phyloP scores from a whole-genome alignment of 129 eudicot genomes.

The Rutidosis leptorrhynchoides region DNA sequence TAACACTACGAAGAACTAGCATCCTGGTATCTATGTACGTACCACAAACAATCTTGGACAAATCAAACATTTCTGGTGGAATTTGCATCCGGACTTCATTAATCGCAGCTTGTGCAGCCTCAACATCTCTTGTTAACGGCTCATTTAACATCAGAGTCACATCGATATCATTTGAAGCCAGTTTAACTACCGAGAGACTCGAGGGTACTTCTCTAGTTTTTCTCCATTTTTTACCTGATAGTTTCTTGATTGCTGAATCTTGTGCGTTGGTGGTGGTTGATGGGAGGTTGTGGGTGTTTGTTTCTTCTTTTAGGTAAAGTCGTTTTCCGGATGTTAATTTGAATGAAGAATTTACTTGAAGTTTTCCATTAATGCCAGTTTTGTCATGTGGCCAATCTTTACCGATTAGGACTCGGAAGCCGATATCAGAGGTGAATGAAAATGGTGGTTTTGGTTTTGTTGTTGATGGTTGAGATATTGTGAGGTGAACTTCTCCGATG shows the following conservation, averaged over 20 bases:
- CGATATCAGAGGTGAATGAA: conserved; percentile 50
- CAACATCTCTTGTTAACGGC: conserved; percentile 48
- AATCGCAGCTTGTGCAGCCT: conserved; percentile 48
- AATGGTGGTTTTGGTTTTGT: conserved; percentile 45
- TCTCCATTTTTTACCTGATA: conserved; percentile 71
- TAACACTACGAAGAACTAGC: conserved; percentile 71
- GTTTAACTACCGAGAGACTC: conserved; percentile 78
- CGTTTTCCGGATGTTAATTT: conserved; percentile 74
- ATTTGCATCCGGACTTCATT: conserved; percentile 67
- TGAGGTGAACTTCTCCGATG: conserved; percentile 63
- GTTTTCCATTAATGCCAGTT: conserved; percentile 57
- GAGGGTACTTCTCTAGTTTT: conserved; percentile 66
- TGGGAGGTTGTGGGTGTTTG: conserved; percentile 19
- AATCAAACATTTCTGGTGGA: conserved; percentile 91
- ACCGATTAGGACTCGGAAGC: conserved; percentile 55
- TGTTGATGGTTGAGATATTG: conserved; percentile 44
- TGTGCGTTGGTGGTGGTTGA: conserved; percentile 30
- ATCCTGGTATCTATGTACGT: conserved; percentile 85
- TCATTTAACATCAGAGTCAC: conserved; percentile 45
- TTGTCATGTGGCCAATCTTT: conserved; percentile 79
- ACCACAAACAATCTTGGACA: conserved; percentile 81
- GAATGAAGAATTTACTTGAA: conserved; percentile 49
- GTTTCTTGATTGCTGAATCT: conserved; percentile 45
- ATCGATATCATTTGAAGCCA: conserved; percentile 52
- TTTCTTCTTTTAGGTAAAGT: conserved; percentile 56